These are phyloP conservation scores for Irpex lacteus DNA, from an alignment of 1,284 basidiomycete species.

Conservation along the genomic window DNA sequence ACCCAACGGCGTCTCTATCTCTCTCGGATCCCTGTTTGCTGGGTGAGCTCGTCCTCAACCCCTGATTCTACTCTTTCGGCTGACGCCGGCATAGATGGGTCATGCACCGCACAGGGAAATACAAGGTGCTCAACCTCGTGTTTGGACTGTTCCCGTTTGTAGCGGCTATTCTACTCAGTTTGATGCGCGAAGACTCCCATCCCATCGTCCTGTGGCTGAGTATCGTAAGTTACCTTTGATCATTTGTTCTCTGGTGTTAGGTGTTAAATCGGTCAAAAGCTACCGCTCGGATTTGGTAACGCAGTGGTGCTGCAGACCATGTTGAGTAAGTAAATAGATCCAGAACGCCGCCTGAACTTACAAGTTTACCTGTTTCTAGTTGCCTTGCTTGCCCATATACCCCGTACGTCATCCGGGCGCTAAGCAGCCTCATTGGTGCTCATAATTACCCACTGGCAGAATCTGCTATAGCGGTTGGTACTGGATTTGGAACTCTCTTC, in stretches of 20 bases:
- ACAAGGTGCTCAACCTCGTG: constrained; percentile 68
- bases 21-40: constrained; percentile 75
- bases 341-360: not conserved
- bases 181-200: constrained; percentile 57
- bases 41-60: constrained; percentile 38
- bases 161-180: constrained; percentile 52
- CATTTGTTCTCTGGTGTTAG: not conserved
- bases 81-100: constrained; percentile 40
- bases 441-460: constrained; percentile 30
- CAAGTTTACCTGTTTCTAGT: constrained; percentile 38
- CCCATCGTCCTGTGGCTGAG: constrained; percentile 71
- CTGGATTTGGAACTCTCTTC: constrained; percentile 79
- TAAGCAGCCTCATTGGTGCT: not conserved
- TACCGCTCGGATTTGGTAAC: constrained; percentile 75
- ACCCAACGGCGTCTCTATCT: constrained; percentile 76
- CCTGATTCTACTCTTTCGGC: not conserved
- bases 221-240: constrained; percentile 48
- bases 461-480: constrained; percentile 72
- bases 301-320: constrained; percentile 80
- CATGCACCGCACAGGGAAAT: constrained; percentile 80
- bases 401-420: constrained; percentile 39
- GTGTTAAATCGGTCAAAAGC: constrained; percentile 33
- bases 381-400: constrained; percentile 70
- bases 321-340: constrained; percentile 45
- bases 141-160: constrained; percentile 74